Evolutionary conservation across 129 eudicot genomes (phyloP), one percentile per base, ranked within the genome.

Genomic region (Tagetes patula): DNA sequence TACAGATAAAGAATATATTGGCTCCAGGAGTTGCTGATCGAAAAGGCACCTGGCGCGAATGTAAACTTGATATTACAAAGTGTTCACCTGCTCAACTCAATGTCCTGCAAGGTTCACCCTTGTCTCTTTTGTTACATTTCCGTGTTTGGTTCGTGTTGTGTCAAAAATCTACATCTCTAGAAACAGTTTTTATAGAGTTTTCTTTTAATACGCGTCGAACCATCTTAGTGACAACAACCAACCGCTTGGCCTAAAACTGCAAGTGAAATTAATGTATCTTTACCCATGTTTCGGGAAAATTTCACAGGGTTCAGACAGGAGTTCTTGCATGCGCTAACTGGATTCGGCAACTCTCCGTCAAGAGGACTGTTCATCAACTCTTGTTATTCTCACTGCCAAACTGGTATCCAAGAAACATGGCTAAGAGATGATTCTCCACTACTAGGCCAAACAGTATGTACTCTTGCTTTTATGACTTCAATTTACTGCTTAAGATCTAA

Each of bases 381-480:
- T 5, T 94, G 99, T 84, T 94, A 86, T 78, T 81, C 94, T 62
- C 99, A 94, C 69, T 88, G 97, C 87, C 99, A 94, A 82, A 88
- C 96, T 30, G 97, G 84, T 72, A 83, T 76, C 67, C 96, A 90
- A 72, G 99, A 86, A 80, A 94, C 99, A 42, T 94, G 99, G 99
- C 65, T 94, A 54, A 78, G 87, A 56, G 54, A 48, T 31, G 89
- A 86, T 79, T 94, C 99, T 20, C 99, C 99, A 7, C 52, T 73
- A 49, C 55, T 94, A 72, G 7, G 43, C 70, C 69, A 81, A 66
- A 91, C 85, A 83, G 97, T 91, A 75, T 50, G 55, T 6, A 36
- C 12, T 60, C 8, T 3, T 20, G 4, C 34, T 6, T 54, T 54
- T 20, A 54, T 54, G 60, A 58, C 10, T 39, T 64, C 31, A 40